Evolutionary conservation across 805 yeast species (phyloP).

Genomic region (Starmerella kuoi): DNA sequence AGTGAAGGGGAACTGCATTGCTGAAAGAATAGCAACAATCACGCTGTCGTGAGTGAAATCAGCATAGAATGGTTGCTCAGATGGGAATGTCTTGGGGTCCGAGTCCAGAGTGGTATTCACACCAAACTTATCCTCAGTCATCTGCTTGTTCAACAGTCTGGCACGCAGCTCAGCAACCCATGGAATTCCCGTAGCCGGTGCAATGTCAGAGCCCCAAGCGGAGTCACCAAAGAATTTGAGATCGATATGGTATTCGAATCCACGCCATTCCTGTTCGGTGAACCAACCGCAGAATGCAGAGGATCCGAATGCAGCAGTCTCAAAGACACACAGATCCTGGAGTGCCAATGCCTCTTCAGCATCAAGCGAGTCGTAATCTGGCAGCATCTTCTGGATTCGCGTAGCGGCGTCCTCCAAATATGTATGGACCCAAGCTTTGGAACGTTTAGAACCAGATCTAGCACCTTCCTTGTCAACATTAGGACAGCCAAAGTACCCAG

Average conservation of each 20-base stretch:
- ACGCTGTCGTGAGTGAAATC: constrained; percentile 70
- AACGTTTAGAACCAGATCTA: constrained; percentile 23
- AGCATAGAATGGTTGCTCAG: constrained; percentile 44
- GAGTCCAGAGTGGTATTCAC: constrained; percentile 35
- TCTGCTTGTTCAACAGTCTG: constrained; percentile 38
- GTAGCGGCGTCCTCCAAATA: constrained; percentile 44
- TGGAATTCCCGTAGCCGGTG: constrained; percentile 50
- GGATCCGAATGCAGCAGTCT: constrained; percentile 53
- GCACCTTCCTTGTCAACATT: constrained; percentile 25
- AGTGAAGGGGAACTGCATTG: constrained; percentile 42
- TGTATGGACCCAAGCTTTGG: constrained; percentile 29
- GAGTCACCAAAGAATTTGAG: constrained; percentile 46
- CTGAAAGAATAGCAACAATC: constrained; percentile 46
- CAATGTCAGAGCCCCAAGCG: constrained; percentile 45
- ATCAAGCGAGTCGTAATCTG: constrained; percentile 40
- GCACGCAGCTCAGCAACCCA: constrained; percentile 35
- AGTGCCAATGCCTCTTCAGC: constrained; percentile 40
- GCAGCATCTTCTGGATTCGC: constrained; percentile 46
- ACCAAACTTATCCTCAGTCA: constrained; percentile 37
- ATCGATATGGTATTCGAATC: constrained; percentile 49
- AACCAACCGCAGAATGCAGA: constrained; percentile 58
- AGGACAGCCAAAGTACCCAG: constrained; percentile 31
- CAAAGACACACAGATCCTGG: constrained; percentile 61
- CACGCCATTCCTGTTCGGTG: constrained; percentile 55
- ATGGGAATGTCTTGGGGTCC: constrained; percentile 29